Evolutionary conservation across 805 yeast genomes (phyloP).

Genomic region (Candida michaelii): DNA sequence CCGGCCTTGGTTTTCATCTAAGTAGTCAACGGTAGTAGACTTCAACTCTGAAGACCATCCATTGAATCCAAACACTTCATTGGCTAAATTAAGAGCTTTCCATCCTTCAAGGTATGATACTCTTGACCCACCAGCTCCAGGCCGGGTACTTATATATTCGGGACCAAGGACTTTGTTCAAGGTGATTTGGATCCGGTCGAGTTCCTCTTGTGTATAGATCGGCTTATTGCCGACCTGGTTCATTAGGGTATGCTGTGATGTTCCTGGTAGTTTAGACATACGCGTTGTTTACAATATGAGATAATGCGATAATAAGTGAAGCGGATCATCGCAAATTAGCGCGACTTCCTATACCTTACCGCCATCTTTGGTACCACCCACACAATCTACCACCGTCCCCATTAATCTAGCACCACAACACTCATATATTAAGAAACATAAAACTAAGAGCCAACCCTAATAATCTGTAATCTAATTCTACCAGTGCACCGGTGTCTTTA

Average conservation of each 20-base stretch:
- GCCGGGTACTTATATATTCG: slow-evolving; percentile 71
- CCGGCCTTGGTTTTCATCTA: slow-evolving; percentile 59
- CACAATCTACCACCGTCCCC: too few relatives aligned
- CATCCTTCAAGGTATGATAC: slow-evolving; percentile 82
- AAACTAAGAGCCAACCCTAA: too few relatives aligned
- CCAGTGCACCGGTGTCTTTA: too few relatives aligned
- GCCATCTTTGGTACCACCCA: too few relatives aligned
- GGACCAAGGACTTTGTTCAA: slow-evolving; percentile 59
- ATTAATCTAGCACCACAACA: too few relatives aligned
- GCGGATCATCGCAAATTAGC: too few relatives aligned
- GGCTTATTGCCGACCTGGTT: slow-evolving; percentile 18
- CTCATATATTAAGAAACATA: too few relatives aligned
- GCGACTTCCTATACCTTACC: too few relatives aligned
- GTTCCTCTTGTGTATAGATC: slow-evolving; percentile 33
- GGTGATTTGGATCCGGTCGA: slow-evolving; percentile 31
- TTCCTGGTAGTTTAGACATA: not conserved
- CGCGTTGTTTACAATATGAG: too few relatives aligned
- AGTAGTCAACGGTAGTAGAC: slow-evolving; percentile 63
- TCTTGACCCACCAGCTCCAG: slow-evolving; percentile 69
- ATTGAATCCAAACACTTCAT: slow-evolving; percentile 77
- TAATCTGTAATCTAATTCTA: too few relatives aligned
- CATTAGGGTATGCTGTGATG: slow-evolving; percentile 12
- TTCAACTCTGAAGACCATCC: slow-evolving; percentile 81
- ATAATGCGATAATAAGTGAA: too few relatives aligned
- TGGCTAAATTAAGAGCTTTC: slow-evolving; percentile 78